Conservation (phyloP, 306 rosid species). For the Casuarina equisetifolia region DNA sequence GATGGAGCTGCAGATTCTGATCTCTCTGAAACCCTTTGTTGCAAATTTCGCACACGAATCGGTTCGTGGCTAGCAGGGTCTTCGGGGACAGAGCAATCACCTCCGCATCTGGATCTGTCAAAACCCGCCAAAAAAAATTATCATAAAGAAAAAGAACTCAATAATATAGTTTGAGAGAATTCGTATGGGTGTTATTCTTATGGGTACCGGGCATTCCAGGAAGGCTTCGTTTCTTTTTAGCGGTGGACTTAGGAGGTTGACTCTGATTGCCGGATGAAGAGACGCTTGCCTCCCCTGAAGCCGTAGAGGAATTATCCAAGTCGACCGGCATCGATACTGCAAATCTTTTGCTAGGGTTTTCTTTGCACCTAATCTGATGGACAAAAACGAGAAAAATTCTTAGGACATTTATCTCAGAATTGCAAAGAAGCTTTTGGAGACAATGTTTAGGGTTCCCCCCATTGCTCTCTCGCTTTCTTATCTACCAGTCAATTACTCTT, state of each 20-base stretch:
- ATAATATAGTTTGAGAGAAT: not conserved
- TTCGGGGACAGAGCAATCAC: constrained; percentile 90
- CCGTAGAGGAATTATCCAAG: constrained; percentile 65
- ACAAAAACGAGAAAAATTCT: constrained; percentile 32
- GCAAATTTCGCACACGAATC: constrained; percentile 93
- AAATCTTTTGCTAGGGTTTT: constrained; percentile 13
- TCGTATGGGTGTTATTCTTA: not conserved
- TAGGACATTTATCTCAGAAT: constrained; percentile 41
- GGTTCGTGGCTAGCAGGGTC: constrained; percentile 76
- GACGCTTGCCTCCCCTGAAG: constrained; percentile 83
- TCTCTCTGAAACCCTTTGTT: constrained; percentile 94
- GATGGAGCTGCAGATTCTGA: constrained; percentile 92
- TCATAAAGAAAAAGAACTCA: not conserved
- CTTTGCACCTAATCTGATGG: constrained; percentile 21
- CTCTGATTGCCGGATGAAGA: constrained; percentile 70
- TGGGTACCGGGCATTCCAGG: constrained; percentile 96
- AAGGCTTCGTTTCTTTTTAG: constrained; percentile 78
- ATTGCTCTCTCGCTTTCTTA: constrained; percentile 29
- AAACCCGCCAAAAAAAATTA: not conserved
- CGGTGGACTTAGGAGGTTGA: constrained; percentile 46
- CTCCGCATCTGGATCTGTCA: constrained; percentile 90
- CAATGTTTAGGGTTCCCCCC: constrained; percentile 39
- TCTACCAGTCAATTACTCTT: constrained; percentile 63
- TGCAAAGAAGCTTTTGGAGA: constrained; percentile 36
- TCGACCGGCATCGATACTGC: constrained; percentile 59